Base-by-base conservation (phyloP, 2,329 filamentous ascomycete genomes). In the Xylariaceae sp. region DNA sequence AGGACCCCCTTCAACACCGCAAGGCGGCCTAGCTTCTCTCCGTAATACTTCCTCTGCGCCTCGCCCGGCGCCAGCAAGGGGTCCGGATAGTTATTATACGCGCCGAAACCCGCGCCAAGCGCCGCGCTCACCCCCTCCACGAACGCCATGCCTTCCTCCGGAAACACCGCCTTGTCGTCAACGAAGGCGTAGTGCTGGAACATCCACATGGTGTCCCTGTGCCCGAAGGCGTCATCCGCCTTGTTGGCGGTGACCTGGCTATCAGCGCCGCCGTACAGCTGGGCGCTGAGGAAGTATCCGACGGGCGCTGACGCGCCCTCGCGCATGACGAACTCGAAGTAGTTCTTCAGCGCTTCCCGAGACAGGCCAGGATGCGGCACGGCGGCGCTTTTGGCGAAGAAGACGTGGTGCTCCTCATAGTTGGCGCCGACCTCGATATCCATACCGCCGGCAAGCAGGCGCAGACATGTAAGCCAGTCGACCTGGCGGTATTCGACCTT, bases 371-470 rank as follows among this genome's bases (percentile, higher is more conserved):
- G 67, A 26, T 65, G 62, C 1, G 70, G 65, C 4, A 72, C 58
- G 4, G 67, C 67, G 21, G 73, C 64, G 45, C 70, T 72, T 61
- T 76, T 76, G 46, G 74, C 70, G 48, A 72, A 75, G 61, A 76
- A 75, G 26, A 66, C 69, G 37, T 62, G 58, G 17, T 58, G 68
- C 26, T 61, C 62, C 3, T 36, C 17, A 45, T 66, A 58, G 4
- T 57, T 36, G 6, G 17, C 29, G 16, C 54, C 21, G 14, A 62
- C 53, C 0, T 41, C 34, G 8, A 71, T 60, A 2, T 65, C 64
- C 12, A 41, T 49, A 11, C 41, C 61, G n/a, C 64, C 61, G 21
- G 60, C 62, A 16, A 68, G 47, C 4, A 37, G 16, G 9, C 58
- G 64, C 34, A 70, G 54, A 6, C 65, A 57, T 1, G 65, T 45